A percentile compares a stretch with the other conserved stretches of the same genome.
Evolutionary conservation across 1,139 yeast species (phyloP).

Genomic region (Candida albicans): DNA sequence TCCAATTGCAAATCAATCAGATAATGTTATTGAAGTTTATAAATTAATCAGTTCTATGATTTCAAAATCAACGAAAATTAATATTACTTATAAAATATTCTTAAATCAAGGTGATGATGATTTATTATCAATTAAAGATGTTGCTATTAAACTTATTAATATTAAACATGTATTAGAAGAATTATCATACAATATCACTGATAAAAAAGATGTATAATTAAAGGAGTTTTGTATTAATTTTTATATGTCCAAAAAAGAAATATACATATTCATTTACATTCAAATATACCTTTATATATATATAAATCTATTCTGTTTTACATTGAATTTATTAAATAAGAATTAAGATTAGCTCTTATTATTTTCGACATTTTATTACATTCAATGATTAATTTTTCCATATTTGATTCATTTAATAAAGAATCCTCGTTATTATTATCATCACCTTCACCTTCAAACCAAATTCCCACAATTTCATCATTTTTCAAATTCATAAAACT

Average conservation of each 20-base stretch:
- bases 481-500: constrained; percentile 55
- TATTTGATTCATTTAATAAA: constrained; percentile 23
- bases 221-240: constrained; percentile 12
- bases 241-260: too few relatives aligned
- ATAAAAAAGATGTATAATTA: constrained; percentile 17
- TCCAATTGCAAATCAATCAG: constrained; percentile 25
- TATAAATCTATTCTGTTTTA: constrained; percentile 1
- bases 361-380: constrained; percentile 43
- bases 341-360: constrained; percentile 49
- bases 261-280: too few relatives aligned
- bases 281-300: background rate
- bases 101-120: constrained; percentile 39
- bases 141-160: constrained; percentile 43
- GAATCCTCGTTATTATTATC: constrained; percentile 24
- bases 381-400: constrained; percentile 35
- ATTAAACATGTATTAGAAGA: constrained; percentile 46
- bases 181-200: constrained; percentile 30
- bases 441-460: constrained; percentile 49
- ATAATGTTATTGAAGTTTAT: constrained; percentile 34
- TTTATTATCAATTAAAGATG: constrained; percentile 31
- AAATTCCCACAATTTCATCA: constrained; percentile 55
- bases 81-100: constrained; percentile 40
- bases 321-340: constrained; percentile 18
- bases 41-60: constrained; percentile 35
- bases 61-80: constrained; percentile 38